phyloP scores from a whole-genome alignment of 352 stramenopile species.

The Globisporangium viniferum region DNA sequence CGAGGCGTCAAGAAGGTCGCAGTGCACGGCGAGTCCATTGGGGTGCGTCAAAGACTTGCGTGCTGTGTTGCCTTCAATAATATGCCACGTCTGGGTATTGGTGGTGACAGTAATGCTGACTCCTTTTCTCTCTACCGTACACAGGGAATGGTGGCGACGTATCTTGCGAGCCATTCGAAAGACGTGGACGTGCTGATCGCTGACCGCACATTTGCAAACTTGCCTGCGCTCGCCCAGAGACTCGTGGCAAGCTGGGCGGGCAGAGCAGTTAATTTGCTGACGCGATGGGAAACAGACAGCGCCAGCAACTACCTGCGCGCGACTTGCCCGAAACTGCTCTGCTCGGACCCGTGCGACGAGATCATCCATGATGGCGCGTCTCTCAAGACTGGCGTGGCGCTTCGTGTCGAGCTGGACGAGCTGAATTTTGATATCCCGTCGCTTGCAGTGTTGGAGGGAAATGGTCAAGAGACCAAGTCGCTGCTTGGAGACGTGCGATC shows the following conservation, averaged over 20 bases:
- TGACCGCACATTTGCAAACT: conserved; percentile 77
- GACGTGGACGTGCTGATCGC: conserved; percentile 69
- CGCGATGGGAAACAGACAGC: conserved; percentile 81
- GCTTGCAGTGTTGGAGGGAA: background rate
- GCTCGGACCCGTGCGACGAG: conserved; percentile 77
- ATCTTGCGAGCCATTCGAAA: conserved; percentile 52
- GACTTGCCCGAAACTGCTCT: conserved; percentile 77
- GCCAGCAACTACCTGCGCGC: conserved; percentile 69
- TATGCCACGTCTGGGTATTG: background rate
- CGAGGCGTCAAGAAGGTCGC: conserved; percentile 55
- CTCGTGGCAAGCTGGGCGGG: conserved; percentile 78
- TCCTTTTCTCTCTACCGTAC: background rate
- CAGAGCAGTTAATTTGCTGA: conserved; percentile 54
- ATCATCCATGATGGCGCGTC: conserved; percentile 83
- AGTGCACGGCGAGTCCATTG: conserved; percentile 84
- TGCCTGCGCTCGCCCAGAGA: conserved; percentile 74
- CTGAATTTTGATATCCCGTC: conserved; percentile 29
- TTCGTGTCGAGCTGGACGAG: conserved; percentile 63
- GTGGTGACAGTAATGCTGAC: background rate
- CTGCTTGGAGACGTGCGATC: conserved; percentile 3
- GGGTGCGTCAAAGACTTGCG: conserved; percentile 20
- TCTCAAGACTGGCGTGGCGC: conserved; percentile 75
- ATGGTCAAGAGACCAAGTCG: conserved; percentile 9
- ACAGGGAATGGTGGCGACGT: conserved; percentile 65
- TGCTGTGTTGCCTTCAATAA: background rate